Evolutionary conservation across 2,329 filamentous ascomycete species (phyloP), one percentile per base, ranked within the genome.

Genomic region (Colletotrichum noveboracense): DNA sequence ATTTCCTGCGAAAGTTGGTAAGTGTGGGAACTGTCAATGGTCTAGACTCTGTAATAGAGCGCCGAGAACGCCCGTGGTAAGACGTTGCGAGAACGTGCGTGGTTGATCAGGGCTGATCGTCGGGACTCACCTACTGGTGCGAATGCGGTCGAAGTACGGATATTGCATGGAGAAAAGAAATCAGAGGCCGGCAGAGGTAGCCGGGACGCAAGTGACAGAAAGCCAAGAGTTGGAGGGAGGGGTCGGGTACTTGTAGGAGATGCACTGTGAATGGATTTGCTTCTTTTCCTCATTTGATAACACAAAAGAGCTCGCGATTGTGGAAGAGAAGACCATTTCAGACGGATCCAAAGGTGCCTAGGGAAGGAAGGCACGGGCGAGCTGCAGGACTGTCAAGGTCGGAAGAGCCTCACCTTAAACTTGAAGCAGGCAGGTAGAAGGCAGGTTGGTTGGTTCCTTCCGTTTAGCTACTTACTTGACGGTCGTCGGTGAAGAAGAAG

Each of bases 21-120:
- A 70, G 34, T 75, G 73, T 73, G 73, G 73, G 64, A 73, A 73
- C 73, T 55, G 9, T 12, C 56, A 14, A 61, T 58, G 70, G 70
- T 60, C 70, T 73, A 73, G 70, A 73, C 64, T 55, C 30, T 52
- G 30, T 24, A 58, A 56, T 12, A 64, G 55, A 64, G 56, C 61
- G 62, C 34, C 52, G 56, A 66, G 69, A 28, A 48, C n/a, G 43
- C 14, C n/a, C 24, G 32, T 55, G 55, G 62, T 28, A 73, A 73
- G 64, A 66, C 24, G 38, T 61, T 55, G 36, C 34, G n/a, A 70
- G 67, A 38, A 16, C 28, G n/a, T 28, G 56, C 24, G 32, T 62
- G 67, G 67, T 32, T 70, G 56, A 34, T 56, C 55, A 43, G n/a
- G 26, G 61, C 26, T 55, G 26, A 75, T 67, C 38, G 32, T 66